These are phyloP conservation scores for Globisporangium nodosum DNA, from an alignment of 352 stramenopile genomes.

Conservation along the genomic window DNA sequence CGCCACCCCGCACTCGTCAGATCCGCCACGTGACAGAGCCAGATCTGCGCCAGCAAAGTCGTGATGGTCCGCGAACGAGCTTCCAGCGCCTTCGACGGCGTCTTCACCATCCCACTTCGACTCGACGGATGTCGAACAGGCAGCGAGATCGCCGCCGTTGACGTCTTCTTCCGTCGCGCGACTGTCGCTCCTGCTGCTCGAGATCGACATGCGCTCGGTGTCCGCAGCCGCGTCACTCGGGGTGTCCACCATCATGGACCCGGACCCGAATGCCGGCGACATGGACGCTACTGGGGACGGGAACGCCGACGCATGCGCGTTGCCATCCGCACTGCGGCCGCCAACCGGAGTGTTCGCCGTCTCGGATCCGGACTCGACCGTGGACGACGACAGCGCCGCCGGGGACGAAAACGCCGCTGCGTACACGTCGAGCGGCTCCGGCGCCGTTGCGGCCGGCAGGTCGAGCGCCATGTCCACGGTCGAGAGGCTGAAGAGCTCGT, in stretches of 20 bases:
- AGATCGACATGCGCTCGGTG: slow-evolving; percentile 1
- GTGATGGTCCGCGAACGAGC: background rate
- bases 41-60: background rate
- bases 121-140: background rate
- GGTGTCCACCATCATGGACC: no score
- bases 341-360: slow-evolving; percentile 1
- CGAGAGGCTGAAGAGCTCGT: slow-evolving; percentile 28
- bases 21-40: no score
- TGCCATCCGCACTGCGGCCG: background rate
- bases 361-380: background rate
- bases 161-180: background rate
- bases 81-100: background rate
- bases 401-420: background rate
- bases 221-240: background rate
- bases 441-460: background rate
- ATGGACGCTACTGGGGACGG: background rate
- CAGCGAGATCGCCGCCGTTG: background rate
- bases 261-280: background rate
- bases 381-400: background rate
- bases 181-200: slow-evolving; percentile 1
- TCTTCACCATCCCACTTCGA: background rate
- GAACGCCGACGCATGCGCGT: background rate
- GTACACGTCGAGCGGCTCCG: slow-evolving; percentile 1
- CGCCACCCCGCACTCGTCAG: background rate
- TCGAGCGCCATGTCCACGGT: slow-evolving; percentile 8